Conservation (phyloP, 2,329 filamentous ascomycete species). For the Diaporthe ilicicola region DNA sequence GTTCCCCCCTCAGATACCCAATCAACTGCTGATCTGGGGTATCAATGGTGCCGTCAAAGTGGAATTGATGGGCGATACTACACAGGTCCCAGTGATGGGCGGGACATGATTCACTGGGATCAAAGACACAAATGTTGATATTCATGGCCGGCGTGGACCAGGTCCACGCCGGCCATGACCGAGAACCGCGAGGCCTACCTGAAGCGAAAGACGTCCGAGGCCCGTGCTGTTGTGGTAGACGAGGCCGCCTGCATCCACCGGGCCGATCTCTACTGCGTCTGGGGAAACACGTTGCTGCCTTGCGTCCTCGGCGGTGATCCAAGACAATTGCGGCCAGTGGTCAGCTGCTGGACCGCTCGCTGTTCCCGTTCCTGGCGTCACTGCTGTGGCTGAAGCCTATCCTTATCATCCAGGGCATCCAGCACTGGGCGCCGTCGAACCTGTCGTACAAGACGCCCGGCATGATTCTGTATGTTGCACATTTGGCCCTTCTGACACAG, state of each 20-base stretch:
- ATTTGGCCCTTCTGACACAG: too few relatives aligned
- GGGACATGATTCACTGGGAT: constrained; percentile 15
- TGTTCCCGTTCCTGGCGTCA: constrained; percentile 49
- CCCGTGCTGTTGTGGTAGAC: constrained; percentile 1
- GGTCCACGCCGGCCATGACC: neutral
- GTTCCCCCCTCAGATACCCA: neutral
- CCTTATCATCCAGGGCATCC: constrained; percentile 51
- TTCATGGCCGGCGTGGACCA: too few relatives aligned
- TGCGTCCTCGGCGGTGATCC: neutral
- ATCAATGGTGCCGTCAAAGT: constrained; percentile 8
- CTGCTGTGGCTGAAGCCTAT: constrained; percentile 52
- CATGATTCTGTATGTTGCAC: constrained; percentile 42
- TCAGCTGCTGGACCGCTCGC: constrained; percentile 44
- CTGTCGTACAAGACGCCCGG: constrained; percentile 53
- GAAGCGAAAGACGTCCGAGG: neutral
- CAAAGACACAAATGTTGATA: neutral
- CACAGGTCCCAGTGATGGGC: constrained; percentile 6
- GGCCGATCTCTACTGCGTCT: neutral
- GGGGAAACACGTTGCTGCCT: constrained; percentile 1
- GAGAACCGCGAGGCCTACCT: neutral
- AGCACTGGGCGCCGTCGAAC: constrained; percentile 54
- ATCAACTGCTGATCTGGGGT: neutral
- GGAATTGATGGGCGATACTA: constrained; percentile 9
- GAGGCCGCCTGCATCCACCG: constrained; percentile 8
- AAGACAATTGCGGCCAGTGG: neutral